Conservation (phyloP, 2,329 filamentous ascomycete genomes). For the Lachnellula hyalina region DNA sequence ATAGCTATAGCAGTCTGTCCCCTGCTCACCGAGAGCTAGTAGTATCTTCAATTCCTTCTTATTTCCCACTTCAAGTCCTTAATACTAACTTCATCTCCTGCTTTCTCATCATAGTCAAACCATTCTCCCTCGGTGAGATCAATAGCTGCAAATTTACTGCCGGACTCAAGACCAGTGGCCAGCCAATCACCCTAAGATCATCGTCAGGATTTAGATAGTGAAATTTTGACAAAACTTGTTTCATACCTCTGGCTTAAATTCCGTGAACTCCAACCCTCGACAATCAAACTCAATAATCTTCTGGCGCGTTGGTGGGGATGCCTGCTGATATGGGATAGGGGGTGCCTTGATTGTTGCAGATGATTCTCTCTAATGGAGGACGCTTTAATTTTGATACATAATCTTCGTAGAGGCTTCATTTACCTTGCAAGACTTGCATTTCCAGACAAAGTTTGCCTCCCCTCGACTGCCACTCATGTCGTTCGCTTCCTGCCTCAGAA, state of each 20-base stretch:
- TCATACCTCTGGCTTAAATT: constrained; percentile 82
- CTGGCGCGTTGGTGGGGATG: constrained; percentile 66
- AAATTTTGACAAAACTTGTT: background rate
- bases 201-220: background rate
- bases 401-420: constrained; percentile 17
- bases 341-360: constrained; percentile 76
- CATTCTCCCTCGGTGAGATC: constrained; percentile 88
- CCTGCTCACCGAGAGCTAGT: background rate
- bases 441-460: constrained; percentile 99
- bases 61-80: constrained; percentile 87
- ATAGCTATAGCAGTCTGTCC: background rate
- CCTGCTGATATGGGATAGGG: constrained; percentile 65
- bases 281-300: constrained; percentile 91
- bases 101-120: constrained; percentile 97
- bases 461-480: constrained; percentile 90
- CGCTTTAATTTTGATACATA: background rate
- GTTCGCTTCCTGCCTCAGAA: constrained; percentile 63
- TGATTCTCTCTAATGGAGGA: constrained; percentile 62
- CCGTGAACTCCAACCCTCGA: constrained; percentile 83
- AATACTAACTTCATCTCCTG: constrained; percentile 85
- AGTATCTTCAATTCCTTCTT: constrained; percentile 24
- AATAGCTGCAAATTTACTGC: constrained; percentile 74
- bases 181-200: constrained; percentile 74
- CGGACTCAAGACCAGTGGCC: constrained; percentile 73
- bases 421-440: constrained; percentile 96